These are phyloP conservation scores for Russula brevipes DNA, from an alignment of 768 basidiomycete species.

Conservation along the genomic window DNA sequence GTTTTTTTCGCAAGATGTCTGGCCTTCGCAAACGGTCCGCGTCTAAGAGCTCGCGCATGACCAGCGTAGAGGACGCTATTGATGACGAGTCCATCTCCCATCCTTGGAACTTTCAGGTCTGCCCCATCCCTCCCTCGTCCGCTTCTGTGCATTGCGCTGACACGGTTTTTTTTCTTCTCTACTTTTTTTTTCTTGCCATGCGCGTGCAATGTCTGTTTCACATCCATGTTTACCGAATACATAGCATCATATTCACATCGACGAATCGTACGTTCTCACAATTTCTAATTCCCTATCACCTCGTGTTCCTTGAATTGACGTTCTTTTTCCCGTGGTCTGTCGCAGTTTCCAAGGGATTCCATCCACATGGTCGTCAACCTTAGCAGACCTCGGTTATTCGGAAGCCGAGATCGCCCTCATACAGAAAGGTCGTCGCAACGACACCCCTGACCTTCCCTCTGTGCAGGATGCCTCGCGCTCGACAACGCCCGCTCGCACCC, in stretches of 20 bases:
- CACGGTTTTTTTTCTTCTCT: not conserved
- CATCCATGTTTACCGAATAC: not conserved
- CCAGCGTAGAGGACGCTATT: not conserved
- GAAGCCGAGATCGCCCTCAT: constrained; percentile 25
- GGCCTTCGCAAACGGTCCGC: constrained; percentile 18
- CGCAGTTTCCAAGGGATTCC: constrained; percentile 24
- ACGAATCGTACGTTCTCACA: constrained; percentile 20
- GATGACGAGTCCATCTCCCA: constrained; percentile 21
- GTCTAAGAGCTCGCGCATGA: constrained; percentile 12
- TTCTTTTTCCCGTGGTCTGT: not conserved
- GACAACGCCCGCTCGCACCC: constrained; percentile 1
- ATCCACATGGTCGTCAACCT: constrained; percentile 17
- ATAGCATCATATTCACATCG: constrained; percentile 24
- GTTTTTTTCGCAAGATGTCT: constrained; percentile 22
- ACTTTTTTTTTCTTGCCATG: not conserved
- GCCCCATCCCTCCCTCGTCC: not conserved
- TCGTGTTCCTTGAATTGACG: not conserved
- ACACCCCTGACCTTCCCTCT: constrained; percentile 5
- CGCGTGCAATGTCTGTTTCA: not conserved
- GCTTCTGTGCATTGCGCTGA: not conserved
- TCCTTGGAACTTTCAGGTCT: constrained; percentile 26
- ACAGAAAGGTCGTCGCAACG: constrained; percentile 21
- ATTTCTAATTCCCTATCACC: not conserved
- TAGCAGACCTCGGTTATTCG: constrained; percentile 23
- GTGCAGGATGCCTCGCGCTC: not conserved